Conservation (phyloP, 1,284 basidiomycete species). For the Cystobasidium pallidum region DNA sequence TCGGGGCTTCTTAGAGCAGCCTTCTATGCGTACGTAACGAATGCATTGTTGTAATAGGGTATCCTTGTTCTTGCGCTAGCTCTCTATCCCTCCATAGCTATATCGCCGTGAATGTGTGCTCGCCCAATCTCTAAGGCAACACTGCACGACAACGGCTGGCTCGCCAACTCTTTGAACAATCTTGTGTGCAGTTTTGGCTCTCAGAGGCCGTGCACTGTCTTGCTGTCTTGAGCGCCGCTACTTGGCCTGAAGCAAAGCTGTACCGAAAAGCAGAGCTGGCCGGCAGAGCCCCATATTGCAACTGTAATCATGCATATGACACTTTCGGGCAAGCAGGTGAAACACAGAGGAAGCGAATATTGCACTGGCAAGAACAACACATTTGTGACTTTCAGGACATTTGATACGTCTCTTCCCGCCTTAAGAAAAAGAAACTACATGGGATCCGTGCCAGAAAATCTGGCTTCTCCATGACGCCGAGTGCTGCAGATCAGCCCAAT, state of each 20-base stretch:
- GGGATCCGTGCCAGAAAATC: no score
- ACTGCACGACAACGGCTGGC: not conserved
- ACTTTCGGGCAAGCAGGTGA: not conserved
- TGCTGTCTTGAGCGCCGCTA: not conserved
- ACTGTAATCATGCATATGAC: no score
- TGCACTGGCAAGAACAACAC: no score
- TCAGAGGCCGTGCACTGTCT: not conserved
- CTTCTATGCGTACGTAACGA: not conserved
- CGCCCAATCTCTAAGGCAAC: not conserved
- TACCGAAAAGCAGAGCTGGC: no score
- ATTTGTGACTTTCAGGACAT: no score
- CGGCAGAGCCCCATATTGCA: no score
- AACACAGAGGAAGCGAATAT: not conserved
- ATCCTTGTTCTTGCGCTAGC: not conserved
- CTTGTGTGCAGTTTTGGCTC: not conserved
- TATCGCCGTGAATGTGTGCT: not conserved
- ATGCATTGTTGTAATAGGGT: not conserved
- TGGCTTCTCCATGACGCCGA: no score
- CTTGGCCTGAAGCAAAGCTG: slow-evolving; percentile 2
- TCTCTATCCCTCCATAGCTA: not conserved
- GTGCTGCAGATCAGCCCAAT: no score
- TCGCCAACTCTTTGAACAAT: not conserved
- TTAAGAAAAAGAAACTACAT: no score
- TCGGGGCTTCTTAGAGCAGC: not conserved
- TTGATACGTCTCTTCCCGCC: no score